Evolutionary conservation across 2,329 filamentous ascomycete genomes (phyloP).

Genomic region (Colletotrichum gloeosporioides): DNA sequence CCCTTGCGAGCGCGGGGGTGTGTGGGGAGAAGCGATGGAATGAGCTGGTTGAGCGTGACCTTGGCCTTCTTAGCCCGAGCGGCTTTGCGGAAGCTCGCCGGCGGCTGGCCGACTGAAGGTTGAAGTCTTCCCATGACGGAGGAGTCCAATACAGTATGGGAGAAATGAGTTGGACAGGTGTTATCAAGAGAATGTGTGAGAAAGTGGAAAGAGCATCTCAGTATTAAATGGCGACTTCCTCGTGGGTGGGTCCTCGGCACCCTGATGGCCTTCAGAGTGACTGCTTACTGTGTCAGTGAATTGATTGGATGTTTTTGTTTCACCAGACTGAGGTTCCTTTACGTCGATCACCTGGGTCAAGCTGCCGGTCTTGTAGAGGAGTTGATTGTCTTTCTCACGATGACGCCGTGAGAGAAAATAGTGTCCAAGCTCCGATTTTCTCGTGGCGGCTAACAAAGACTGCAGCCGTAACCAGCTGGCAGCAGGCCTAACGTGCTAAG

Average conservation of each 20-base stretch:
- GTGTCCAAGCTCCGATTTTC: background rate
- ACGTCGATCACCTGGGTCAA: background rate
- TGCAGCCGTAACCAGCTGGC: background rate
- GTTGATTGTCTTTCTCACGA: background rate
- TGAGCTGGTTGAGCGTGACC: conserved; percentile 62
- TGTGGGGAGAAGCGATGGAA: conserved; percentile 59
- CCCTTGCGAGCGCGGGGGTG: conserved; percentile 62
- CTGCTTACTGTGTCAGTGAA: background rate
- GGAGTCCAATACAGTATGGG: background rate
- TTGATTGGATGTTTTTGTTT: background rate
- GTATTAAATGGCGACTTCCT: background rate
- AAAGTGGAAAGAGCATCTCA: background rate
- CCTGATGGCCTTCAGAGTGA: background rate
- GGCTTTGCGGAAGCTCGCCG: conserved; percentile 17
- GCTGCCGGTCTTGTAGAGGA: background rate
- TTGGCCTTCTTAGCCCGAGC: conserved; percentile 61
- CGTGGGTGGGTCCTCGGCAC: background rate
- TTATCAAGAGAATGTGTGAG: background rate
- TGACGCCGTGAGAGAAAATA: background rate
- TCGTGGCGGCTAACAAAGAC: background rate
- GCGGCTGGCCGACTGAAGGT: conserved; percentile 16
- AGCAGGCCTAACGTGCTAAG: background rate
- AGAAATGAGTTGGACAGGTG: background rate
- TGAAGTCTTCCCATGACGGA: conserved; percentile 15
- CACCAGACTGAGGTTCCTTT: background rate